Percentiles rank a stretch among this genome's conserved stretches.
Evolutionary conservation across 495 filamentous ascomycete genomes (phyloP).

Genomic region (Mycothermus thermophilus): DNA sequence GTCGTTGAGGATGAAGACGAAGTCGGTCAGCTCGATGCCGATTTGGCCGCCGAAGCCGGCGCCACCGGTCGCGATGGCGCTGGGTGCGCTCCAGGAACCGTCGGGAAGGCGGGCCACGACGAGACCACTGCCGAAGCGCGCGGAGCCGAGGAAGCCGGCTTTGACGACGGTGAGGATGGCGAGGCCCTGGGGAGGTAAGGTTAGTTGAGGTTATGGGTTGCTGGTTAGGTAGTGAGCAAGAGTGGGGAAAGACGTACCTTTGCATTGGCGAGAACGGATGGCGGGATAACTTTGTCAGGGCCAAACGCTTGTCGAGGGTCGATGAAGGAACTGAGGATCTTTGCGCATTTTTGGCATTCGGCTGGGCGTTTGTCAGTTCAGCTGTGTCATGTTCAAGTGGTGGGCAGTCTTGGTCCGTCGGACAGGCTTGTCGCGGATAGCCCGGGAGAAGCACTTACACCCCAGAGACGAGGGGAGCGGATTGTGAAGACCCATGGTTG

Average conservation of each 20-base stretch:
- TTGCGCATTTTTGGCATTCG: conserved; percentile 82
- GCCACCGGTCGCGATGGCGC: conserved; percentile 79
- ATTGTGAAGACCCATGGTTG: conserved; percentile 42
- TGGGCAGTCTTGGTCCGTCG: not conserved
- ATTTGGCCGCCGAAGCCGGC: conserved; percentile 95
- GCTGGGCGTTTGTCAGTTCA: conserved; percentile 29
- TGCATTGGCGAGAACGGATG: conserved; percentile 73
- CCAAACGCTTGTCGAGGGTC: conserved; percentile 90
- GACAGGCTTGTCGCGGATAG: too few species aligned
- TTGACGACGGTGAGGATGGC: conserved; percentile 92
- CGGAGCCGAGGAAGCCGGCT: conserved; percentile 88
- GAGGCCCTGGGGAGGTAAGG: conserved; percentile 50
- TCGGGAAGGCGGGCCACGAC: conserved; percentile 88
- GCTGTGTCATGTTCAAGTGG: not conserved
- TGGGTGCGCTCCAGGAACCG: conserved; percentile 87
- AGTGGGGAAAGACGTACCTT: conserved; percentile 47
- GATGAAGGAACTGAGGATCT: conserved; percentile 88
- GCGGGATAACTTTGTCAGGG: conserved; percentile 94
- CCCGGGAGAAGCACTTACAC: conserved; percentile 31
- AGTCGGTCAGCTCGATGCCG: conserved; percentile 93
- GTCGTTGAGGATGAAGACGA: conserved; percentile 98
- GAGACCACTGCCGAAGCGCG: conserved; percentile 81
- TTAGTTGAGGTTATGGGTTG: too few species aligned
- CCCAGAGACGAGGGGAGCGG: conserved; percentile 45
- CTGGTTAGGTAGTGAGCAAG: not conserved